A percentile compares a stretch with the other conserved stretches of the same genome.
Evolutionary conservation across 176 grass and related monocot genomes (phyloP).

Genomic region (Phoenix dactylifera): DNA sequence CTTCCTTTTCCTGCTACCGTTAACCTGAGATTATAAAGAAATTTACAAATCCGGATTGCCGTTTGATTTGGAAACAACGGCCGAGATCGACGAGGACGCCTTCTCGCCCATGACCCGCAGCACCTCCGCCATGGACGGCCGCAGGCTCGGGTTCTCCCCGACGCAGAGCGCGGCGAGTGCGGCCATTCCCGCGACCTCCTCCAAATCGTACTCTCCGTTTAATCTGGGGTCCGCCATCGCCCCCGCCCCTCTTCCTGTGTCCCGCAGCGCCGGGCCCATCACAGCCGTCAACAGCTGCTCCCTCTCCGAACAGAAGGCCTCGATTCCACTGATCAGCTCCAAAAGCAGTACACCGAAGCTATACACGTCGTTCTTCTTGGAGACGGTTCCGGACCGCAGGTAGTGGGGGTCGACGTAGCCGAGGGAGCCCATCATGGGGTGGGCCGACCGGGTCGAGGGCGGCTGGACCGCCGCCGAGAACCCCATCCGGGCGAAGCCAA

Average conservation of each 20-base stretch:
- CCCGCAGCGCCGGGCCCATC: constrained; percentile 18
- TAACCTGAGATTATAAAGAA: neutral
- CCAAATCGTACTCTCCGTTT: constrained; percentile 23
- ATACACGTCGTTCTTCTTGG: constrained; percentile 81
- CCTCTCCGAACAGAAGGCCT: constrained; percentile 51
- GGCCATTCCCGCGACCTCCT: constrained; percentile 40
- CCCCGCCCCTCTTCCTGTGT: constrained; percentile 20
- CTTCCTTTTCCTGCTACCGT: too few relatives aligned
- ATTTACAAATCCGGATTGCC: constrained; percentile 28
- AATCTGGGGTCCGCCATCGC: constrained; percentile 47
- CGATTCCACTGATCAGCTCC: constrained; percentile 54
- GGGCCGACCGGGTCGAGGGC: constrained; percentile 22
- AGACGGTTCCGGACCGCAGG: constrained; percentile 60
- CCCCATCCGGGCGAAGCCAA: constrained; percentile 73
- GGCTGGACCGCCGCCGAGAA: constrained; percentile 79
- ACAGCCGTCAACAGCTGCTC: constrained; percentile 39
- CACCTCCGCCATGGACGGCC: constrained; percentile 67
- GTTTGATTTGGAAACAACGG: constrained; percentile 30
- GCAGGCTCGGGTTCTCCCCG: constrained; percentile 29
- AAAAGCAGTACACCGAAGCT: constrained; percentile 94
- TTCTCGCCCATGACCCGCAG: constrained; percentile 48
- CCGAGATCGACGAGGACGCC: constrained; percentile 29
- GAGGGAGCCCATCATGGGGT: constrained; percentile 53
- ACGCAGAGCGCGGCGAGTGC: constrained; percentile 39
- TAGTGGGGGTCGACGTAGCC: constrained; percentile 78